Percentiles rank a stretch among this genome's conserved stretches.
Conservation (phyloP, 2,329 filamentous ascomycete genomes). For the Diaporthe australafricana region DNA sequence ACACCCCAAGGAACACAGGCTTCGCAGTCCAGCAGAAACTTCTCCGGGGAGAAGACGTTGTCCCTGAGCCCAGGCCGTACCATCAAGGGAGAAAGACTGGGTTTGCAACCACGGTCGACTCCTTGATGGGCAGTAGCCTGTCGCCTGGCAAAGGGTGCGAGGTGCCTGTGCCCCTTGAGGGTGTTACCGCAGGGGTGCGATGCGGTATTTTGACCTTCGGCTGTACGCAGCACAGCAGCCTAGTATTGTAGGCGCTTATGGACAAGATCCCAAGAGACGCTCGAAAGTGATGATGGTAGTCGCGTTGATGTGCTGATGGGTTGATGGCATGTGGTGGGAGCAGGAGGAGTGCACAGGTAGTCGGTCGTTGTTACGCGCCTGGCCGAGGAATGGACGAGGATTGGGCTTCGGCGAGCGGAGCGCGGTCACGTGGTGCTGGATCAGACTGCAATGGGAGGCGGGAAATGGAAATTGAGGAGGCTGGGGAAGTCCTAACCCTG, state of each 20-base stretch:
- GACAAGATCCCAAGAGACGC: not conserved
- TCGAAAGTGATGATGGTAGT: not conserved
- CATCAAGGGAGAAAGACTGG: constrained; percentile 1
- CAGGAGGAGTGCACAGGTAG: not conserved
- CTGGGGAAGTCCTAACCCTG: too few species aligned
- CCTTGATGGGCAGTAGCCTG: constrained; percentile 7
- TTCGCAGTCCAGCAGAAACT: constrained; percentile 25
- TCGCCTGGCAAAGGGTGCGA: constrained; percentile 27
- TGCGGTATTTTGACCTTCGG: constrained; percentile 14
- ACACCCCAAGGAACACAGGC: constrained; percentile 17
- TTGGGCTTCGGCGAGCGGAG: constrained; percentile 10
- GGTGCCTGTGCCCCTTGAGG: constrained; percentile 16
- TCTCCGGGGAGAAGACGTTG: constrained; percentile 16
- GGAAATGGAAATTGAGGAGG: too few species aligned
- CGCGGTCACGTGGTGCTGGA: not conserved
- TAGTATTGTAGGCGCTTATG: constrained; percentile 6
- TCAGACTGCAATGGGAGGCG: too few species aligned
- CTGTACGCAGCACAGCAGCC: constrained; percentile 27
- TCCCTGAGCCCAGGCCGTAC: constrained; percentile 10
- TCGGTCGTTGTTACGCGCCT: not conserved
- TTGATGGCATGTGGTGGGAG: not conserved
- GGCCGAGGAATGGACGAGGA: too few species aligned
- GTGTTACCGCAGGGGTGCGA: constrained; percentile 22
- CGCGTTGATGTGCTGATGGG: not conserved
- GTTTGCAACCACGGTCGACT: constrained; percentile 16